Evolutionary conservation across 176 grass and related monocot genomes (phyloP).

Genomic region (Coix lacrymajobi): DNA sequence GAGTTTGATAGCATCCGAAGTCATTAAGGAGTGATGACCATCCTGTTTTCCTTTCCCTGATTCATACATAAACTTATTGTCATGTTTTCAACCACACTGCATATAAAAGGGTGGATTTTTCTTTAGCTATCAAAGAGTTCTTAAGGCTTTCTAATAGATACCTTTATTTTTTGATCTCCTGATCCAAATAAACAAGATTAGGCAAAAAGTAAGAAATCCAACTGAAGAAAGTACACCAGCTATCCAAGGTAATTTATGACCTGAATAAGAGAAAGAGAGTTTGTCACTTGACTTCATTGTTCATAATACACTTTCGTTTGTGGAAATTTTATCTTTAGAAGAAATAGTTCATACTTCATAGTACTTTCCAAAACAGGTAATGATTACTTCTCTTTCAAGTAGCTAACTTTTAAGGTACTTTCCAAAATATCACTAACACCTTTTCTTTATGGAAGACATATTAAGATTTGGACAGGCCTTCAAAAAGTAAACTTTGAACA

Average conservation of each 20-base stretch:
- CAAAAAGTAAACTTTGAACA: not conserved
- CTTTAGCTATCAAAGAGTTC: not conserved
- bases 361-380: not conserved
- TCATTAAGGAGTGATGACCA: not conserved
- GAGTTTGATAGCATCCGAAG: conserved; percentile 6
- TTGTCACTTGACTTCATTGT: not conserved
- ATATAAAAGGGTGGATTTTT: not conserved
- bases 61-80: not conserved
- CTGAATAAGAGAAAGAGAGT: conserved; percentile 11
- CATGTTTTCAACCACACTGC: not conserved
- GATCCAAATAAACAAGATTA: conserved; percentile 18
- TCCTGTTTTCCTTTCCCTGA: conserved; percentile 22
- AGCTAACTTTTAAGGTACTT: not conserved
- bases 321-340: not conserved
- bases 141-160: not conserved
- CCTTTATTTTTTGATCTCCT: conserved; percentile 25
- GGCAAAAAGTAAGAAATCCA: conserved; percentile 21
- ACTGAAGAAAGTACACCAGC: not conserved
- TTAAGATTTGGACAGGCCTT: not conserved
- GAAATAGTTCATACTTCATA: not conserved
- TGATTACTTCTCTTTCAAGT: not conserved
- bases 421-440: not conserved
- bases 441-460: not conserved
- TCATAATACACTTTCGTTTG: not conserved
- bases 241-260: conserved; percentile 29